Conservation (phyloP, 2,329 filamentous ascomycete species). For the Diplodia mutila region DNA sequence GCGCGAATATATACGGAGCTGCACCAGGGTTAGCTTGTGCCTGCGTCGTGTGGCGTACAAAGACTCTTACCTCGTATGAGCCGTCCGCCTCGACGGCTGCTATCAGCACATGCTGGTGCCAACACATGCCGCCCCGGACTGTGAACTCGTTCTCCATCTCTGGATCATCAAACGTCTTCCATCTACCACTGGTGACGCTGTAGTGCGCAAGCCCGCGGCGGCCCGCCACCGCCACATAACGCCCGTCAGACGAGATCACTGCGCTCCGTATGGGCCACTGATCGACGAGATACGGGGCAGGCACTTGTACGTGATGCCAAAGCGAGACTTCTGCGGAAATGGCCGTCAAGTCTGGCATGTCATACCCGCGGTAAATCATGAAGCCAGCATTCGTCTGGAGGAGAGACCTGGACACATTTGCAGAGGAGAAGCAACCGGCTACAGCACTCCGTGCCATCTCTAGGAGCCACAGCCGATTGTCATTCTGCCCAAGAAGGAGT, state of each 20-base stretch:
- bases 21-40: slow-evolving; percentile 18
- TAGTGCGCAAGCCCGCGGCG: slow-evolving; percentile 91
- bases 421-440: slow-evolving; percentile 85
- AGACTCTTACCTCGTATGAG: slow-evolving; percentile 66
- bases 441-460: slow-evolving; percentile 96
- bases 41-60: background rate
- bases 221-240: slow-evolving; percentile 96
- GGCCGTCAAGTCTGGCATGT: slow-evolving; percentile 84
- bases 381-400: slow-evolving; percentile 86
- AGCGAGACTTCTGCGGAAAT: slow-evolving; percentile 89
- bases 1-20: slow-evolving; percentile 88
- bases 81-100: slow-evolving; percentile 87
- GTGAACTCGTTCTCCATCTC: slow-evolving; percentile 86
- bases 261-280: slow-evolving; percentile 92
- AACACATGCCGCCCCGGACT: slow-evolving; percentile 95
- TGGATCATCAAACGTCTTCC: slow-evolving; percentile 89
- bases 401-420: slow-evolving; percentile 86
- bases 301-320: slow-evolving; percentile 93
- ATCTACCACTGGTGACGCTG: slow-evolving; percentile 88
- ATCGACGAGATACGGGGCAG: slow-evolving; percentile 79
- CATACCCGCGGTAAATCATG: slow-evolving; percentile 92
- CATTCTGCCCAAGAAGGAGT: slow-evolving; percentile 69
- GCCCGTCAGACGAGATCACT: slow-evolving; percentile 86
- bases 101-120: slow-evolving; percentile 94
- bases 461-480: slow-evolving; percentile 81